Evolutionary conservation across 345 rosid species (phyloP), one percentile per base, ranked within the genome.

Genomic region (Populus nigra): DNA sequence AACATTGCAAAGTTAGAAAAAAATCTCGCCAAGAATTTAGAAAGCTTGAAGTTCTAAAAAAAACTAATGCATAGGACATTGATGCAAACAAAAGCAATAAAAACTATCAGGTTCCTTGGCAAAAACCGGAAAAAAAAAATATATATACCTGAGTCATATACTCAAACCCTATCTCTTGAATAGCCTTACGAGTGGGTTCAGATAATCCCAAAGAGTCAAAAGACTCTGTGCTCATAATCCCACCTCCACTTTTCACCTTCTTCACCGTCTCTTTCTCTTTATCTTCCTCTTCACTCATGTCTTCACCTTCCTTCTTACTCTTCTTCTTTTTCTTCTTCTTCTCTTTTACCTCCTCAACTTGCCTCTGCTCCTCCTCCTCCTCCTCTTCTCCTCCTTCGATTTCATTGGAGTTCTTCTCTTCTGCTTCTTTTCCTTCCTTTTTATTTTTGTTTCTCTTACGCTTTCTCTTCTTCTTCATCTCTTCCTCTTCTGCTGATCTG

Each of bases 81-180:
- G 10, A 23, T 23, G 10, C 27, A n/a, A 4, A 15, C 47, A 68
- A 68, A n/a, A 22, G 9, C 38, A 27, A 35, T 29, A 8, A 66
- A 18, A 17, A 66, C 8, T 66, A 66, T 18, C 8, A 36, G 29
- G 65, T 59, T 59, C 29, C 29, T 59, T 23, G 4, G 65, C 25
- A 7, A 23, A 59, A 59, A 59, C 29, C 11, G 5, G 36, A 4
- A 31, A 59, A 10, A 59, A 47, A 71, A 59, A 25, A 22, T 11
- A 7, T n/a, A 71, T 35, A 18, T 47, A 93, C 99, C 93, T 92
- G 96, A 29, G 99, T 96, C 96, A 94, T 87, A 80, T 85, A 80
- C 86, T 85, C 76, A 76, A 93, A 96, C 10, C 92, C 93, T 91
- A 90, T 94, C 53, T 89, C 90, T 80, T 91, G 85, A 76, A 96